Conservation (phyloP, 768 basidiomycete genomes). For the Mycena leptocephala region DNA sequence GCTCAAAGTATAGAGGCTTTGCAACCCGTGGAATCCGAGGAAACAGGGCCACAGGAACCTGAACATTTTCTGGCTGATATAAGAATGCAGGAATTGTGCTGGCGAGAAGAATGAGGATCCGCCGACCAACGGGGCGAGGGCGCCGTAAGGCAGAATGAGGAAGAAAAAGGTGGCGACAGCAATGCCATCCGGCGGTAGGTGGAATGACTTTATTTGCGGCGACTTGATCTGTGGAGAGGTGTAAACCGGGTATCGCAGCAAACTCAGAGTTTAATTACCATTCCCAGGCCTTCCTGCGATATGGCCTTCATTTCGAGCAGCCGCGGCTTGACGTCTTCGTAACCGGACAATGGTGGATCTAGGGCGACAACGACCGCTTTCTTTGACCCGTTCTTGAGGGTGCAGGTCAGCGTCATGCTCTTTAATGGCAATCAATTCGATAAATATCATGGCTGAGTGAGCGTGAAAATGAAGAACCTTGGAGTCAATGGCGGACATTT, state of each 20-base stretch:
- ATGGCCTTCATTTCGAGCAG: slow-evolving; percentile 86
- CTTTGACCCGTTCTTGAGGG: slow-evolving; percentile 62
- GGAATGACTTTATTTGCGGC: slow-evolving; percentile 75
- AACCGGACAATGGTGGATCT: slow-evolving; percentile 77
- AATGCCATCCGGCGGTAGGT: slow-evolving; percentile 53
- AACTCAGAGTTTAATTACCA: slow-evolving; percentile 63
- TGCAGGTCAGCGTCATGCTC: slow-evolving; percentile 83
- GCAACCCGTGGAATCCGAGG: slow-evolving; percentile 61
- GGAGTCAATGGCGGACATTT: slow-evolving; percentile 80
- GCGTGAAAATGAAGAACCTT: slow-evolving; percentile 63
- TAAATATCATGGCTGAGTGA: no score
- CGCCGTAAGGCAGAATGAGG: slow-evolving; percentile 52
- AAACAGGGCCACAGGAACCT: slow-evolving; percentile 47
- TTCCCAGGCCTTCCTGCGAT: slow-evolving; percentile 89
- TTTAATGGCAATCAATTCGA: slow-evolving; percentile 69
- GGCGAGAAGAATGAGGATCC: slow-evolving; percentile 49
- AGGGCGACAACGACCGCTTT: slow-evolving; percentile 72
- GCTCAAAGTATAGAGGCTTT: slow-evolving; percentile 63
- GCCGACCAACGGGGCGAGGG: slow-evolving; percentile 41
- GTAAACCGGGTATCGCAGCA: background rate
- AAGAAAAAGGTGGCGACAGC: slow-evolving; percentile 56
- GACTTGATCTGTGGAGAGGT: slow-evolving; percentile 65
- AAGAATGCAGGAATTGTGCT: slow-evolving; percentile 49
- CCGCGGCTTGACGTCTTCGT: background rate
- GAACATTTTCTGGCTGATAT: slow-evolving; percentile 49